Evolutionary conservation across 768 basidiomycete species (phyloP), one percentile per base, ranked within the genome.

Genomic region (Psilocybe cyanescens): DNA sequence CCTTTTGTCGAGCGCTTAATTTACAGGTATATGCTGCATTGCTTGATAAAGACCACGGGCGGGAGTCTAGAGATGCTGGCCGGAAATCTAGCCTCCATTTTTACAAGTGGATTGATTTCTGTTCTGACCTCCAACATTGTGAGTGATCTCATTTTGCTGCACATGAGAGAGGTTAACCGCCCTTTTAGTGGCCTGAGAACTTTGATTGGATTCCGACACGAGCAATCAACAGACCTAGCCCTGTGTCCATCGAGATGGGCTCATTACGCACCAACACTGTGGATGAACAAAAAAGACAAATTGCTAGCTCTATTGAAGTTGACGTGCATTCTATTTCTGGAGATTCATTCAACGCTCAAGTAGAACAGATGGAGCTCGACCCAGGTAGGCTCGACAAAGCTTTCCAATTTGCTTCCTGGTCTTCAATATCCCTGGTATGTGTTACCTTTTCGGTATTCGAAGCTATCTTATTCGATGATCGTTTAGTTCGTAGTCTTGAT

Each of bases 31-130:
- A 24, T 24, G 33, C 5, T 24, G 33, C 5, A 39, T 41, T 48
- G 8, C 17, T 55, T 24, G 11, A 11, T 63, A 24, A 11, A 31
- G 19, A 39, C 63, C 4, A 53, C 31, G 8, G 51, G 51, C 5
- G 51, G 51, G n/a, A 31, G 33, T 37, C 33, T 14, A 9, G 79
- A 79, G 69, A 96, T 97, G 94, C 81, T 97, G 12, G 88, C 93
- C 0, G 95, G 95, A 2, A 95, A 96, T 75, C 76, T 97, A 16
- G 89, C 88, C 1, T 88, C 93, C 2, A 92, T 96, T 65, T 89
- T 85, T 24, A 79, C 91, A 11, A 92, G 94, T 8, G 93, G 83
- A 3, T 87, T 97, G 56, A 78, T 97, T 63, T 83, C 94, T 2
- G 79, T 86, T 28, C 77, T 74, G 2, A 74, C 82, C 35, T 93